Percentiles rank a stretch among this genome's conserved stretches.
phyloP scores from a whole-genome alignment of 768 basidiomycete species.

The Pholiota conissans region DNA sequence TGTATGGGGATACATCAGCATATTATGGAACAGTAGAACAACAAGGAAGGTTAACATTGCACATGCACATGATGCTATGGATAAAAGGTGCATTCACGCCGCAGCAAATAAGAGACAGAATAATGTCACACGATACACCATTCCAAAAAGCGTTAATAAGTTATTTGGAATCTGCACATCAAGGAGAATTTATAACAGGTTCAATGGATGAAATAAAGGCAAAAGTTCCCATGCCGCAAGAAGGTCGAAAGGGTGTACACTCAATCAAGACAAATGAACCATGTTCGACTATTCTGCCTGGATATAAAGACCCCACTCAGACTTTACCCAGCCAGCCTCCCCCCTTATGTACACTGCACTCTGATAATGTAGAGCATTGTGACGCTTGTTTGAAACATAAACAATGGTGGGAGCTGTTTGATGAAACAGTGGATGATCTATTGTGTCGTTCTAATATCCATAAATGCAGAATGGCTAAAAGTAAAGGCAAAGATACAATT shows the following conservation, averaged over 20 bases:
- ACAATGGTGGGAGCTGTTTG: conserved; percentile 20
- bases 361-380: conserved; percentile 1
- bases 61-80: conserved; percentile 35
- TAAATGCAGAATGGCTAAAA: conserved; percentile 18
- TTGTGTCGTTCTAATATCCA: conserved; percentile 29
- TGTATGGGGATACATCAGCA: conserved; percentile 27
- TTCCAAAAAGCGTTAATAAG: conserved; percentile 20
- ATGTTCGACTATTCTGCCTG: neutral
- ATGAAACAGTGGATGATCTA: conserved; percentile 25
- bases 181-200: conserved; percentile 30
- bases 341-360: conserved; percentile 7
- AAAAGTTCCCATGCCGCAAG: neutral
- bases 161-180: conserved; percentile 25
- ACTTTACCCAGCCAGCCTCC: conserved; percentile 23
- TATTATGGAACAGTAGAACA: conserved; percentile 30
- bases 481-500: conserved; percentile 14
- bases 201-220: conserved; percentile 20
- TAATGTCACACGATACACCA: conserved; percentile 20
- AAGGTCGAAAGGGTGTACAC: neutral
- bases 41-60: conserved; percentile 31
- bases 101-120: conserved; percentile 28
- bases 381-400: neutral
- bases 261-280: neutral
- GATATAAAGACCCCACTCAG: conserved; percentile 21
- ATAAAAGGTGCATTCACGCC: conserved; percentile 25